Percentiles rank a stretch among this genome's conserved stretches.
phyloP scores from a whole-genome alignment of 2,329 filamentous ascomycete species.

The Acrocalymma vagum region DNA sequence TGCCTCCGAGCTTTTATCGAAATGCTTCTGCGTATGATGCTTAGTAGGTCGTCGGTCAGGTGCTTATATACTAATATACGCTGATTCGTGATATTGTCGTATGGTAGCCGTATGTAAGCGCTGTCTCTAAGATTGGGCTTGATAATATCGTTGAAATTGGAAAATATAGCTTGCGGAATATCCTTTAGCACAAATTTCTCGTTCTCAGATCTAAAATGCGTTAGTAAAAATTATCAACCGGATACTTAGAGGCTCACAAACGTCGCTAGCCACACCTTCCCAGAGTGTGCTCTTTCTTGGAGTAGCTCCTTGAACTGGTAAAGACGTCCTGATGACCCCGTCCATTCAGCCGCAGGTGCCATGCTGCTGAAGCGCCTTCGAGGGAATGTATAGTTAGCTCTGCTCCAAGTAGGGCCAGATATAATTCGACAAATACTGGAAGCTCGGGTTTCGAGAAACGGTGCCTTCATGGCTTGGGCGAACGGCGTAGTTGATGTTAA shows the following conservation, averaged over 20 bases:
- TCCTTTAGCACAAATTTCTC: conserved; percentile 32
- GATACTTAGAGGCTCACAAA: conserved; percentile 14
- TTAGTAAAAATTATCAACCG: conserved; percentile 7
- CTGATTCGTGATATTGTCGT: conserved; percentile 26
- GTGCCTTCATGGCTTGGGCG: no score
- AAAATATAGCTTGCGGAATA: conserved; percentile 26
- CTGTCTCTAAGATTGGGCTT: conserved; percentile 29
- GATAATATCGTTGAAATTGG: conserved; percentile 27
- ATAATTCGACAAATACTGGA: no score
- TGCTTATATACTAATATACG: conserved; percentile 33
- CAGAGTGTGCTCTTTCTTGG: conserved; percentile 41
- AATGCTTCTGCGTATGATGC: conserved; percentile 19
- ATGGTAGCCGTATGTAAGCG: conserved; percentile 24
- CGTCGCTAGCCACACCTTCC: conserved; percentile 41
- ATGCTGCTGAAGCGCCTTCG: conserved; percentile 11
- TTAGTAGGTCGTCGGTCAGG: conserved; percentile 28
- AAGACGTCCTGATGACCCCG: conserved; percentile 31
- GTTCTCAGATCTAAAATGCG: conserved; percentile 19
- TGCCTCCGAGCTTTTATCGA: conserved; percentile 22
- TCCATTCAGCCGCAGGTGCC: conserved; percentile 26
- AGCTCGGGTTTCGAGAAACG: no score
- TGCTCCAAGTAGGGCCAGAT: no score
- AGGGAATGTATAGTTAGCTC: no score
- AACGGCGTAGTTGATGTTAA: no score
- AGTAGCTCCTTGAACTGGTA: conserved; percentile 43